A percentile compares a stretch with the other conserved stretches of the same genome.
Evolutionary conservation across 2,329 filamentous ascomycete species (phyloP).

Genomic region (Chrysoporthe cubensis): DNA sequence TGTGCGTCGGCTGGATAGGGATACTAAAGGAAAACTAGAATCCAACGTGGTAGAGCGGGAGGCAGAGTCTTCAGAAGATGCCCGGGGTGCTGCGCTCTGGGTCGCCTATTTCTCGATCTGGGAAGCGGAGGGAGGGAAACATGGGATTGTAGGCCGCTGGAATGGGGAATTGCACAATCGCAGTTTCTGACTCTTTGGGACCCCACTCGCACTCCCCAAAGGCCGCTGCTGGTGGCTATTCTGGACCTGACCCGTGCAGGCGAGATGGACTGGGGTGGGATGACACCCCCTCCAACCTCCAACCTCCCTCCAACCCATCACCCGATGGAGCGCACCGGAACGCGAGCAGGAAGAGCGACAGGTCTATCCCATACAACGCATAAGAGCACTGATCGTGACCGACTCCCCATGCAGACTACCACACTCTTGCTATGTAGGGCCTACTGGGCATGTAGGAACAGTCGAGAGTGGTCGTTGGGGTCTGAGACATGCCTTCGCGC

Average conservation of each 20-base stretch:
- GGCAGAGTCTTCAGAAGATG: background rate
- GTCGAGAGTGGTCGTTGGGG: background rate
- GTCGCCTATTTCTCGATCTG: background rate
- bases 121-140: conserved; percentile 10
- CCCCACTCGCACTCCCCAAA: background rate
- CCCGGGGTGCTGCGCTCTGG: background rate
- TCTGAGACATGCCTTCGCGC: background rate
- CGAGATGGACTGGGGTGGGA: background rate
- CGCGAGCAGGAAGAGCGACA: background rate
- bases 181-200: conserved; percentile 6
- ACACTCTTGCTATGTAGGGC: no score
- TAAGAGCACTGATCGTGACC: background rate
- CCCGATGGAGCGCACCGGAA: background rate
- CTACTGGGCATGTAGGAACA: background rate
- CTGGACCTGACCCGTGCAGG: background rate
- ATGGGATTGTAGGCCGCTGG: conserved; percentile 27
- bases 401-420: background rate
- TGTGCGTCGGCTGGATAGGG: background rate
- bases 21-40: background rate
- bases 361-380: background rate
- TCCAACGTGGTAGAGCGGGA: background rate
- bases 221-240: background rate
- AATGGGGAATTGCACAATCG: conserved; percentile 29
- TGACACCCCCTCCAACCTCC: background rate
- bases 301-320: no score